Evolutionary conservation across 2,329 filamentous ascomycete genomes (phyloP).

Genomic region (Atkinsonella hypoxylon): DNA sequence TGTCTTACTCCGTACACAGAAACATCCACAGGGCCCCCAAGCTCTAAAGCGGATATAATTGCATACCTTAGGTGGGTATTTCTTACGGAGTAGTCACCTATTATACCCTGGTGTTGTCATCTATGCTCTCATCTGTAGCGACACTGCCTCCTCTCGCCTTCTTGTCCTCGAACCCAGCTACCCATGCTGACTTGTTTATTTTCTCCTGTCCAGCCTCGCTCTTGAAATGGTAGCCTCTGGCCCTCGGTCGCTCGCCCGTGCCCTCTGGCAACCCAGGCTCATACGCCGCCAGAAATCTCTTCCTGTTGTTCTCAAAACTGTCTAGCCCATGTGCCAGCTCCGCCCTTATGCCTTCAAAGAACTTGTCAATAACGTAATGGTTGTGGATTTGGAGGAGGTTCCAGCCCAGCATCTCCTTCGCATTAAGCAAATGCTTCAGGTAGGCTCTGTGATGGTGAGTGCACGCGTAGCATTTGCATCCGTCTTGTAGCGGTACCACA

Average conservation of each 20-base stretch:
- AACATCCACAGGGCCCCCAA: no score
- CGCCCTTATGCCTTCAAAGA: conserved; percentile 60
- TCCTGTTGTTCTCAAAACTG: conserved; percentile 43
- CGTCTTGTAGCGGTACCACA: conserved; percentile 45
- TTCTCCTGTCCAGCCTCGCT: conserved; percentile 51
- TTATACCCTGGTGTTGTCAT: no score
- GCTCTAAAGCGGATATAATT: no score
- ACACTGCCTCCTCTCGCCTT: background rate
- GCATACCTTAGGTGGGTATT: no score
- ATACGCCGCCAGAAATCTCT: conserved; percentile 42
- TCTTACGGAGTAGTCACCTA: no score
- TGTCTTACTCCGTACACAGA: no score
- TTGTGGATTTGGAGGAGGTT: conserved; percentile 88
- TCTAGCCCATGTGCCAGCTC: conserved; percentile 45
- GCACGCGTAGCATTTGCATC: conserved; percentile 76
- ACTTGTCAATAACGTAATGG: conserved; percentile 55
- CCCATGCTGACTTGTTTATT: conserved; percentile 58
- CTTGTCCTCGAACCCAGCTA: conserved; percentile 18
- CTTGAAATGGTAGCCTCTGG: conserved; percentile 74
- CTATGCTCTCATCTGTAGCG: background rate
- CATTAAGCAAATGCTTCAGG: conserved; percentile 72
- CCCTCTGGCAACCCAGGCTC: conserved; percentile 59
- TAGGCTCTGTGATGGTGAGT: conserved; percentile 75
- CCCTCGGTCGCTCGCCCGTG: conserved; percentile 65
- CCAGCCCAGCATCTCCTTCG: conserved; percentile 97